Conservation (phyloP, 495 filamentous ascomycete genomes). For the Hyaloscypha bicolor region DNA sequence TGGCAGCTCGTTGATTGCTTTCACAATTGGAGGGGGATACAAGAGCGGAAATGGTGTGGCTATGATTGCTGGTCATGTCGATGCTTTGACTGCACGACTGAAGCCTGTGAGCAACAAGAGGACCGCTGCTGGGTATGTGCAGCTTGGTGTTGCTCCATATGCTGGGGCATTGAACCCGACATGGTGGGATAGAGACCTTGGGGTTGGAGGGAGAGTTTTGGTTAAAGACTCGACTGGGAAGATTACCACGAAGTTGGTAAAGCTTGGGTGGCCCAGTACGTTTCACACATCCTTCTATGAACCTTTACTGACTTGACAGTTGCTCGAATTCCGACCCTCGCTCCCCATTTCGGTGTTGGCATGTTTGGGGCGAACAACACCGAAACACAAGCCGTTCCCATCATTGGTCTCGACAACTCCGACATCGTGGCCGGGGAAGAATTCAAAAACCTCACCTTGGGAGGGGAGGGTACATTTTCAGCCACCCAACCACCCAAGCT, state of each 20-base stretch:
- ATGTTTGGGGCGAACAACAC: constrained; percentile 78
- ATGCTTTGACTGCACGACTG: constrained; percentile 83
- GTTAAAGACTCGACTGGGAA: constrained; percentile 77
- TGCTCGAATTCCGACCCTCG: constrained; percentile 88
- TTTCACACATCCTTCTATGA: constrained; percentile 19
- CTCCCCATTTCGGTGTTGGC: constrained; percentile 87
- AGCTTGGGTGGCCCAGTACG: constrained; percentile 80
- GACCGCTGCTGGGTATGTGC: constrained; percentile 79
- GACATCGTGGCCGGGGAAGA: constrained; percentile 47
- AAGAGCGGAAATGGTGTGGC: constrained; percentile 81
- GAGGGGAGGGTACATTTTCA: constrained; percentile 61
- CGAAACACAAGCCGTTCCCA: constrained; percentile 93
- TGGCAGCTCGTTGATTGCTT: constrained; percentile 84
- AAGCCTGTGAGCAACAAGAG: constrained; percentile 88
- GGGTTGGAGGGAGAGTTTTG: constrained; percentile 85
- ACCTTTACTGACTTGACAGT: constrained; percentile 44
- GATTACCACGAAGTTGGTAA: constrained; percentile 80
- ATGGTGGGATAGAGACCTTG: constrained; percentile 95
- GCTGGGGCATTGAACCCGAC: constrained; percentile 82
- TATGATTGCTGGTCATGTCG: constrained; percentile 86
- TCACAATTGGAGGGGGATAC: constrained; percentile 79
- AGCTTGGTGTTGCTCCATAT: constrained; percentile 91
- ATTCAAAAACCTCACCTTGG: constrained; percentile 40
- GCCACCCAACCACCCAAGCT: constrained; percentile 81
- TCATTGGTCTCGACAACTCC: constrained; percentile 84